Conservation (phyloP, 208 protist species). For the Vickermania spadyakhi region DNA sequence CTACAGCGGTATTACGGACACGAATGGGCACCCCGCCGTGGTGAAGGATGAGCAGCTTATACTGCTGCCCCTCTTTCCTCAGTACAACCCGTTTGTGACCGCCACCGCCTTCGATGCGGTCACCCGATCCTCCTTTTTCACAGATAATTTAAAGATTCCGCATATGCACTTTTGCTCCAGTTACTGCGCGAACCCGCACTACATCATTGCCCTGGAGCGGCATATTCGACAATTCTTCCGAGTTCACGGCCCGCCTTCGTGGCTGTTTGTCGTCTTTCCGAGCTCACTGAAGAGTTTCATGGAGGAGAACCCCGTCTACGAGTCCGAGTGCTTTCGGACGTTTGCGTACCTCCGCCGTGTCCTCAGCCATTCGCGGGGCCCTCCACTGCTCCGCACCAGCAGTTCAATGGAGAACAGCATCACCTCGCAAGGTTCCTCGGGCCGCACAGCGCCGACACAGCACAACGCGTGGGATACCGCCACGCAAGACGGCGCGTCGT, state of each 20-base stretch:
- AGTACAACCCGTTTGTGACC: conserved; percentile 27
- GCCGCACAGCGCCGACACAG: neutral
- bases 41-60: conserved; percentile 25
- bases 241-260: conserved; percentile 16
- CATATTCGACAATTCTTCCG: conserved; percentile 18
- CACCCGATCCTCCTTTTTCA: conserved; percentile 15
- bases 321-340: conserved; percentile 22
- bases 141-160: conserved; percentile 20
- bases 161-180: conserved; percentile 31
- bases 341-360: conserved; percentile 14
- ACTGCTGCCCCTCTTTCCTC: conserved; percentile 35
- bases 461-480: neutral
- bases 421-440: neutral
- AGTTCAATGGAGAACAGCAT: neutral
- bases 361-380: conserved; percentile 4
- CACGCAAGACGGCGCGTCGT: neutral
- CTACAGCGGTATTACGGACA: conserved; percentile 14
- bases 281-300: conserved; percentile 13
- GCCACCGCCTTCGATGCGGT: conserved; percentile 29
- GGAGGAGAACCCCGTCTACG: conserved; percentile 15
- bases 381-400: neutral
- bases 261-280: conserved; percentile 27
- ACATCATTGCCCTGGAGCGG: conserved; percentile 19
- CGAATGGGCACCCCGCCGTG: conserved; percentile 3
- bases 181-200: conserved; percentile 20